Base-by-base conservation (phyloP, 805 yeast genomes). In the Yarrowia deformans region DNA sequence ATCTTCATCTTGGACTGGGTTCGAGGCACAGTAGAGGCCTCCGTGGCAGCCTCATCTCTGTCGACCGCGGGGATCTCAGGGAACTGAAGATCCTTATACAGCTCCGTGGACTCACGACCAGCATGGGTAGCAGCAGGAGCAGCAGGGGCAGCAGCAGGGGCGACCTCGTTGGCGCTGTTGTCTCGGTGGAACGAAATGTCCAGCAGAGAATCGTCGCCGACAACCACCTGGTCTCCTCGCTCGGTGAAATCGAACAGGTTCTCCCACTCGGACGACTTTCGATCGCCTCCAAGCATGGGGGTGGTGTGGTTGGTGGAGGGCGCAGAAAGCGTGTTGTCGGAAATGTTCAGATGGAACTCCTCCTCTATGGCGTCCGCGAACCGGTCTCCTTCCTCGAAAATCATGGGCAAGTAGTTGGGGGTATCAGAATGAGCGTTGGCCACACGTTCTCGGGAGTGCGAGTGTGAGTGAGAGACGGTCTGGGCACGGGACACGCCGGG, bases 361-460 rank as follows among this genome's bases (percentile, higher is more conserved):
- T 78, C 78, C 70, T 77, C 81, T 10, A 78, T 72, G 16, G 80
- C 79, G 67, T 77, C 80, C 1, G 80, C 79, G 69, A 79, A 79
- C 56, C 79, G 61, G 64, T 78, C 61, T 5, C 61, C 81, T 50
- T 79, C 81, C 61, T 79, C 81, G 64, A 79, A 79, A 34, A 79
- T 78, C 80, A 78, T 78, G 0, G 81, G 81, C 71, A 79, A 68
- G 32, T 77, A 69, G 63, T 74, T 76, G 13, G 60, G 60, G 23
- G 70, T 32, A 39, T 55, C 60, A 29, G 52, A 10, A 45, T 45
- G 48, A 5, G 56, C 32, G 32, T 18, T 48, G 52, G 35, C 37
- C 3, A 43, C 45, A 1, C 43, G 58, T 16, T 37, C 58, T 19
- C 60, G 34, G 3, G 56, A 50, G 29, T 50, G 56, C 39, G 19